Evolutionary conservation across 306 rosid genomes (phyloP).

Genomic region (barrel medic (Medicago truncatula)): MtrunA17r5.0-ANR NC_053044.1:45973001-45973500

Average conservation of each 20-base stretch:
- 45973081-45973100: constrained; percentile 49
- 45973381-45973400: constrained; percentile 49
- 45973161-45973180: constrained; percentile 42
- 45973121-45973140: constrained; percentile 45
- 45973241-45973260: constrained; percentile 48
- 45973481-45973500: constrained; percentile 45
- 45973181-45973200: constrained; percentile 47
- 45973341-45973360: constrained; percentile 49
- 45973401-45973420: constrained; percentile 45
- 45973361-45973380: constrained; percentile 43
- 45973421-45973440: constrained; percentile 53
- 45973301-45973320: constrained; percentile 43
- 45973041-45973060: constrained; percentile 52
- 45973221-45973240: constrained; percentile 47
- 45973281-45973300: constrained; percentile 40
- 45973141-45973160: constrained; percentile 43
- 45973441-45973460: constrained; percentile 39
- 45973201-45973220: constrained; percentile 40
- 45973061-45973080: constrained; percentile 54
- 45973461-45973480: constrained; percentile 46
- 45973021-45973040: constrained; percentile 52
- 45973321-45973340: constrained; percentile 44
- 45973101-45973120: constrained; percentile 41
- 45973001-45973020: constrained; percentile 41
- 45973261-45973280: constrained; percentile 45